phyloP scores from a whole-genome alignment of 2,329 filamentous ascomycete genomes.

The Aspergillus sp. region DNA sequence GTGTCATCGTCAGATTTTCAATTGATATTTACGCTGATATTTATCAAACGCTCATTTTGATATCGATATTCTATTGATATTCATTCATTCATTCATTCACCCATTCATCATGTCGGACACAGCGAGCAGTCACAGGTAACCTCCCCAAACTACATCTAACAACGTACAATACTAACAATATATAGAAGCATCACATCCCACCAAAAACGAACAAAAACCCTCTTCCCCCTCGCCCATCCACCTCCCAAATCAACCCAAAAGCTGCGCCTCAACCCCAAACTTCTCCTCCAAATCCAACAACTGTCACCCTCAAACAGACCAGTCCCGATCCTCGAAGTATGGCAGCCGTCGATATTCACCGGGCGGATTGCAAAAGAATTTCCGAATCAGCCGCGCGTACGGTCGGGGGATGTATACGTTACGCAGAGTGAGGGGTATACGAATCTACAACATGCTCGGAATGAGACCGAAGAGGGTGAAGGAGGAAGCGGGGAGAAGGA shows the following conservation, averaged over 20 bases:
- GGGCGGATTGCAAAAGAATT: conserved; percentile 14
- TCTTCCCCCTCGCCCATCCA: conserved; percentile 25
- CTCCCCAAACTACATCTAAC: too few species aligned
- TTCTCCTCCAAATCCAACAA: conserved; percentile 31
- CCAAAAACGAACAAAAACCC: conserved; percentile 15
- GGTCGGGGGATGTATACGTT: conserved; percentile 22
- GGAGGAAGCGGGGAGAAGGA: neutral
- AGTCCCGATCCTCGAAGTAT: conserved; percentile 26
- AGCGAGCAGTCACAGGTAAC: too few species aligned
- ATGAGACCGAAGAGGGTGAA: neutral
- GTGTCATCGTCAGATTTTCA: too few species aligned
- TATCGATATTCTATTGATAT: too few species aligned
- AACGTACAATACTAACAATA: too few species aligned
- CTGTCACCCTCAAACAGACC: conserved; percentile 15
- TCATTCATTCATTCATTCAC: too few species aligned
- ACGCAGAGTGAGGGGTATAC: conserved; percentile 21
- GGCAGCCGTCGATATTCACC: conserved; percentile 21
- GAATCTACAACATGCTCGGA: conserved; percentile 1
- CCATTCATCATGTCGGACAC: too few species aligned
- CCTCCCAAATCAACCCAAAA: conserved; percentile 22
- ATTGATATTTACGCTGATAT: too few species aligned
- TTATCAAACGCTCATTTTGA: too few species aligned
- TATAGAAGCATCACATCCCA: neutral
- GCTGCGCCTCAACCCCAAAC: conserved; percentile 22
- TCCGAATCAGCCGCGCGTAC: conserved; percentile 13